phyloP scores from a whole-genome alignment of 1,284 basidiomycete genomes.

The Agroathelia rolfsii region DNA sequence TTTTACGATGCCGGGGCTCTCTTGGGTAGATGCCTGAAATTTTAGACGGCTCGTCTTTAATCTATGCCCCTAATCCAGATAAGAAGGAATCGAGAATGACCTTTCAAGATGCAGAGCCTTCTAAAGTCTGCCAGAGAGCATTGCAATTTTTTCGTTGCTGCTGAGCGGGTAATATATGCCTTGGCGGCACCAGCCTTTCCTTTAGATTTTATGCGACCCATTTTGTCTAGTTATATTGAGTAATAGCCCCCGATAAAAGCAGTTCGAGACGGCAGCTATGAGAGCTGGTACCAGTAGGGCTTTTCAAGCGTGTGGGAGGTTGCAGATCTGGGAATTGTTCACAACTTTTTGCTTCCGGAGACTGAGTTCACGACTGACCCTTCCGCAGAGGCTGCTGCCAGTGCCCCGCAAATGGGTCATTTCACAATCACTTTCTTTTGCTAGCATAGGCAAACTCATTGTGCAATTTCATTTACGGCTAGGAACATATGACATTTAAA shows the following conservation, averaged over 20 bases:
- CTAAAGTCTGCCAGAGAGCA: slow-evolving; percentile 96
- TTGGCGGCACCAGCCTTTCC: slow-evolving; percentile 93
- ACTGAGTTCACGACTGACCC: no score
- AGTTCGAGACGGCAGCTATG: slow-evolving; percentile 3
- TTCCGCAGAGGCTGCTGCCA: no score
- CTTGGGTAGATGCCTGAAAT: slow-evolving; percentile 88
- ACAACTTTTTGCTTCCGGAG: no score
- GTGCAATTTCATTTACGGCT: no score
- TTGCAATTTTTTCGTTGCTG: slow-evolving; percentile 89
- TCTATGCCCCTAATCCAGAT: no score
- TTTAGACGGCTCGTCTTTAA: slow-evolving; percentile 6
- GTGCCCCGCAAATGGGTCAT: no score
- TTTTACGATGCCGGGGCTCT: slow-evolving; percentile 87
- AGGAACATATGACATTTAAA: no score
- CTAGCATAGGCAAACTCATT: no score
- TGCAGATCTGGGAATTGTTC: no score
- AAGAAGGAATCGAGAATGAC: slow-evolving; percentile 29
- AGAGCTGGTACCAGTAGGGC: no score
- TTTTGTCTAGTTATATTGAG: slow-evolving; percentile 26
- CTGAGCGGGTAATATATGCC: slow-evolving; percentile 87
- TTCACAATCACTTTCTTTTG: no score
- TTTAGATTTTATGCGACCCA: slow-evolving; percentile 86
- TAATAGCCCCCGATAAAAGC: slow-evolving; percentile 1
- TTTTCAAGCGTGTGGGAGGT: no score
- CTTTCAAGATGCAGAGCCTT: slow-evolving; percentile 95